Base-by-base conservation (phyloP, 1,284 basidiomycete genomes). In the Puccinia polysora region DNA sequence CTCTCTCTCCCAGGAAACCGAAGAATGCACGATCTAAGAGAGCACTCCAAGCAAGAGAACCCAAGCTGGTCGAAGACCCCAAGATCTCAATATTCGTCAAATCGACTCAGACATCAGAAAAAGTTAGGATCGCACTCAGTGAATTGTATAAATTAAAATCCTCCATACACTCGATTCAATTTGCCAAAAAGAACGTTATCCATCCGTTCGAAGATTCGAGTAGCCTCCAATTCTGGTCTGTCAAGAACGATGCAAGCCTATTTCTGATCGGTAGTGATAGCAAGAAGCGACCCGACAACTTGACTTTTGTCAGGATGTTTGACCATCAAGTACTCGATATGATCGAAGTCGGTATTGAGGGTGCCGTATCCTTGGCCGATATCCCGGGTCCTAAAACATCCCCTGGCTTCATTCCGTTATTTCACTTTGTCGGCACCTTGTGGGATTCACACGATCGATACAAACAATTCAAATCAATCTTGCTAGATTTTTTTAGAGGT, bases 21-120 rank as follows among this genome's bases (percentile, higher is more conserved):
- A 92, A 90, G 83, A 97, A 96, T 84, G 95, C 96, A 0, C 87
- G 95, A 49, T 90, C 91, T n/a, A 99, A 98, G 82, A 86, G 96
- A 75, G 95, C 87, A 0, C 79, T 96, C 76, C 90, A 91, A 58
- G 89, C 89, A 58, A 85, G 93, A 36, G 89, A 90, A 78, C 86
- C 95, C 1, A 92, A 94, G 78, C 86, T 92, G 76, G 84, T 95
- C 73, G 95, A 98, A 83, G 89, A 90, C 77, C 85, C 87, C 70
- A 85, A 86, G 81, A 84, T 88, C 30, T 88, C 88, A 25, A 86
- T 99, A 76, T 96, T 98, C 79, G 92, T 97, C 45, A 86, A 88
- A 76, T 92, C 93, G 2, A 89, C 89, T 34, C 88, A 90, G 78
- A 86, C 90, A 0, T 91, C 90, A 20, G 88, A 92, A 76, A 84